These are phyloP conservation scores for Ochetophila trinervis DNA, from an alignment of 306 rosid genomes.

Conservation along the genomic window DNA sequence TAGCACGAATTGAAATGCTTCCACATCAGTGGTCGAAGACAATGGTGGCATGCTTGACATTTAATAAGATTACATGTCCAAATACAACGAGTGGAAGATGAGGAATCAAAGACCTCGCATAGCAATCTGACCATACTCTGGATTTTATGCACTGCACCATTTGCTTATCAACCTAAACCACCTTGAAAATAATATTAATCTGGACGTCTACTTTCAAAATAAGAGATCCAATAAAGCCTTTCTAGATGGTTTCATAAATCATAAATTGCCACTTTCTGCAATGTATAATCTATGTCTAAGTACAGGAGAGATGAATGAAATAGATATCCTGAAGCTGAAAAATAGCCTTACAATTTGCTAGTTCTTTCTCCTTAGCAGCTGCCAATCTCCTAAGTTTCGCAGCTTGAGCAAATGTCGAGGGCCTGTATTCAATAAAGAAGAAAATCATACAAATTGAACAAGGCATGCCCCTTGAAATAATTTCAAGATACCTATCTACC, in stretches of 20 bases:
- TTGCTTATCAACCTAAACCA: not conserved
- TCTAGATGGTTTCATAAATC: not conserved
- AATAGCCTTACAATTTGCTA: slow-evolving; percentile 60
- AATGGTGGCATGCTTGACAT: not conserved
- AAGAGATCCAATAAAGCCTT: not conserved
- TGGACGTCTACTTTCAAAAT: not conserved
- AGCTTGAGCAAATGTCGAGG: slow-evolving; percentile 88
- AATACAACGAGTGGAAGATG: not conserved
- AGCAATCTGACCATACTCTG: not conserved
- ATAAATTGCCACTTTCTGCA: not conserved
- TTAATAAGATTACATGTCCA: not conserved
- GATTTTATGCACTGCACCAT: not conserved
- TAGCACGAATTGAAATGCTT: not conserved
- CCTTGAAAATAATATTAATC: no score
- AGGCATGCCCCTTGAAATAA: not conserved
- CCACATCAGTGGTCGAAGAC: not conserved
- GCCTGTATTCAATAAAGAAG: slow-evolving; percentile 44
- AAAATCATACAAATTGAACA: not conserved
- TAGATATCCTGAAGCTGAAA: slow-evolving; percentile 1
- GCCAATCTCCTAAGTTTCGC: slow-evolving; percentile 80
- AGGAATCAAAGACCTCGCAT: not conserved
- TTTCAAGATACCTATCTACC: no score
- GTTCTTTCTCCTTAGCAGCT: slow-evolving; percentile 83
- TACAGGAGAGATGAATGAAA: not conserved
- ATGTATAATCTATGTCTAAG: not conserved